Conservation (phyloP, 1,284 basidiomycete genomes). For the Boletellus deceptivus region DNA sequence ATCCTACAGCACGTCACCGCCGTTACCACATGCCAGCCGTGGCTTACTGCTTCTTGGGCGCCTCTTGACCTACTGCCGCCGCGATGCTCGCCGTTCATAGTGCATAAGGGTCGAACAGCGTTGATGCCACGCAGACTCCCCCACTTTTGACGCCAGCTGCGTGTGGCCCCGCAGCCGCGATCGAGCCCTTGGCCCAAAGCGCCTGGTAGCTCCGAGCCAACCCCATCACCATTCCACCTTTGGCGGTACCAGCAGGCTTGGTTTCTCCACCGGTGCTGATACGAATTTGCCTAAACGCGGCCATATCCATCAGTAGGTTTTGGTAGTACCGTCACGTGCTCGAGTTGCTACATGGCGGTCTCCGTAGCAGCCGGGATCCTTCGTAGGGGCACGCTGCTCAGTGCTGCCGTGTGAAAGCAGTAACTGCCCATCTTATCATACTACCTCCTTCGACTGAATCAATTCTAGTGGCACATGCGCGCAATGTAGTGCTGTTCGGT, state of each 20-base stretch:
- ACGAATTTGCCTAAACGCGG: not conserved
- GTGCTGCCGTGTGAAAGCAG: constrained; percentile 11
- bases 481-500: constrained; percentile 27
- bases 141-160: not conserved
- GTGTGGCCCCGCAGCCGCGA: not conserved
- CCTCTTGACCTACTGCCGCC: no score
- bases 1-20: no score
- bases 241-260: not conserved
- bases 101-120: no score
- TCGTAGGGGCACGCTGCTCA: not conserved
- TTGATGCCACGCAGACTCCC: no score
- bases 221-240: not conserved
- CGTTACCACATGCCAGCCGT: no score
- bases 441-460: not conserved
- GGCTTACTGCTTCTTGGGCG: no score
- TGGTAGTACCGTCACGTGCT: not conserved
- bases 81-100: no score
- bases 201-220: not conserved
- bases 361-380: not conserved
- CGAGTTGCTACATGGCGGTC: not conserved
- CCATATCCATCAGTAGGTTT: constrained; percentile 4
- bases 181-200: constrained; percentile 8
- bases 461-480: constrained; percentile 7
- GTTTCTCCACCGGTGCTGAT: not conserved
- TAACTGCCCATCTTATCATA: not conserved